These are phyloP conservation scores for Penicillium daleae DNA, from an alignment of 495 filamentous ascomycete species.

Conservation along the genomic window DNA sequence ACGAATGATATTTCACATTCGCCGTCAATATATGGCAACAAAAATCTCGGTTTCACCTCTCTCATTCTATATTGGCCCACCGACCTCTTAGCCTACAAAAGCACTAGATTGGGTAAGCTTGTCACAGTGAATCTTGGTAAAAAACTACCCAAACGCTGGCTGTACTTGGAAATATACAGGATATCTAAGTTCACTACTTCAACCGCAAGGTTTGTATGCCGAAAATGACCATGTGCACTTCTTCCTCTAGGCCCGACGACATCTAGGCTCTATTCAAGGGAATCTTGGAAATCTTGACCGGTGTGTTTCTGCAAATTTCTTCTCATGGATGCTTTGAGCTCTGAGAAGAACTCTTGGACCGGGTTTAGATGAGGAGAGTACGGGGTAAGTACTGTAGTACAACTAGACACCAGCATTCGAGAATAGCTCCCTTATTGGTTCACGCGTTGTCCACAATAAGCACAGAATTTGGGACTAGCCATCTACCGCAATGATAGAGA, in stretches of 20 bases:
- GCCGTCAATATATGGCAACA: too few relatives aligned
- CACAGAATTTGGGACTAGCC: conserved; percentile 38
- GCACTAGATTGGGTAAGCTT: too few relatives aligned
- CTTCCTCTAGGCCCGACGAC: conserved; percentile 22
- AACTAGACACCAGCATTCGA: conserved; percentile 38
- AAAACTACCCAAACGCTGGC: too few relatives aligned
- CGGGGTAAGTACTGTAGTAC: conserved; percentile 32
- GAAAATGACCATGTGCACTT: too few relatives aligned
- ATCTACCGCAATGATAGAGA: conserved; percentile 39
- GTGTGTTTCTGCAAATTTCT: conserved; percentile 13
- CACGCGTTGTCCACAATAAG: conserved; percentile 28
- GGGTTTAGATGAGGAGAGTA: not conserved
- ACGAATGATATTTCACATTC: too few relatives aligned
- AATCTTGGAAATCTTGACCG: conserved; percentile 42
- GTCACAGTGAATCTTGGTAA: too few relatives aligned
- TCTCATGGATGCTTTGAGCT: conserved; percentile 29
- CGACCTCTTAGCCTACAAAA: too few relatives aligned
- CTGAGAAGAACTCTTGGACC: conserved; percentile 27
- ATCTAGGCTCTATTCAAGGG: conserved; percentile 30
- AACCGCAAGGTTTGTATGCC: too few relatives aligned
- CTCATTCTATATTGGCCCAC: too few relatives aligned
- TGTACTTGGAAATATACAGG: too few relatives aligned
- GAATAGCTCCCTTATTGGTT: conserved; percentile 38
- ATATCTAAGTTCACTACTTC: too few relatives aligned
- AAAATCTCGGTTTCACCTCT: too few relatives aligned